Evolutionary conservation across 768 basidiomycete species (phyloP).

Genomic region (Agrocybe pediades): DNA sequence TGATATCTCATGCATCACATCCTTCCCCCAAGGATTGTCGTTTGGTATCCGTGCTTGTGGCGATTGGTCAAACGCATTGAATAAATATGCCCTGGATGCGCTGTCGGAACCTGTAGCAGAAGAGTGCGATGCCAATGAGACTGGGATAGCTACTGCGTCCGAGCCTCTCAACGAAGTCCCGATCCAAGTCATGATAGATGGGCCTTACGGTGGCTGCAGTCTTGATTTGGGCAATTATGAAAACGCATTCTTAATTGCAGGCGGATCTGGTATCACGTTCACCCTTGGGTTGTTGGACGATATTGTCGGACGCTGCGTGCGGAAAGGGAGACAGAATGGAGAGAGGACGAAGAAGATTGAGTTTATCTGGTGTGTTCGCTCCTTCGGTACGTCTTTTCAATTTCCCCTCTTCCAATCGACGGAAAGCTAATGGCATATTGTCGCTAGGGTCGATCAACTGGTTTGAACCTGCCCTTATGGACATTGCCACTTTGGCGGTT

Average conservation of each 20-base stretch:
- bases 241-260: constrained; percentile 75
- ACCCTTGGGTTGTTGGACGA: constrained; percentile 82
- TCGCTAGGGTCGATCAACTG: constrained; percentile 39
- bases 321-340: constrained; percentile 41
- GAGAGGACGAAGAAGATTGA: constrained; percentile 68
- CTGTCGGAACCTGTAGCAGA: constrained; percentile 29
- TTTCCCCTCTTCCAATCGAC: not conserved
- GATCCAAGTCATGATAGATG: constrained; percentile 80
- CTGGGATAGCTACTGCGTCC: not conserved
- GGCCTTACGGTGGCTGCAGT: constrained; percentile 83
- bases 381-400: constrained; percentile 54
- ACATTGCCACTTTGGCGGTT: constrained; percentile 37
- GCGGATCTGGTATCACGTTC: constrained; percentile 86
- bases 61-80: constrained; percentile 77
- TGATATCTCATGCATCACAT: constrained; percentile 42
- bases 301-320: constrained; percentile 66
- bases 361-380: constrained; percentile 80
- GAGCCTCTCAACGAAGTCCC: constrained; percentile 27
- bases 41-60: constrained; percentile 69
- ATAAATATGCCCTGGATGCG: constrained; percentile 45
- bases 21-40: constrained; percentile 46
- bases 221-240: constrained; percentile 73
- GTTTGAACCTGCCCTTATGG: constrained; percentile 41
- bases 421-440: not conserved
- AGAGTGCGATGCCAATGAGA: constrained; percentile 5